Conservation (phyloP, 2,329 filamentous ascomycete genomes). For the Fusarium poae region DNA sequence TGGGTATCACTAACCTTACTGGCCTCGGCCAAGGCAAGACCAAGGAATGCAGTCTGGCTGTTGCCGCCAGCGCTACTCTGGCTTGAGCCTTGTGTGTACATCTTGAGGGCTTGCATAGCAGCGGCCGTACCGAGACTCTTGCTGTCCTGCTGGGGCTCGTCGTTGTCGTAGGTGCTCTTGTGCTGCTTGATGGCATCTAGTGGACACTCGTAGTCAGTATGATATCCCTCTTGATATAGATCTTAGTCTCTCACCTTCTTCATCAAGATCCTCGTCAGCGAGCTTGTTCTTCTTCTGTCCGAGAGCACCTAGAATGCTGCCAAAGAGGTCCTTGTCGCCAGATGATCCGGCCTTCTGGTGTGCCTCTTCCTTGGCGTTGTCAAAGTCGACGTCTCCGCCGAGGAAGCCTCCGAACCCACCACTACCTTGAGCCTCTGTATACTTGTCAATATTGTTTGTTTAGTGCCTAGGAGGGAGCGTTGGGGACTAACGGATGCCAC, state of each 20-base stretch:
- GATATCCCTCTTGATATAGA: no score
- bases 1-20: constrained; percentile 69
- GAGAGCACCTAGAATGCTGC: constrained; percentile 61
- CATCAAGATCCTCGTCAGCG: constrained; percentile 62
- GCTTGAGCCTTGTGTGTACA: constrained; percentile 73
- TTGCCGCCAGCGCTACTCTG: constrained; percentile 56
- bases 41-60: constrained; percentile 84
- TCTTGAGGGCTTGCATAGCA: constrained; percentile 84
- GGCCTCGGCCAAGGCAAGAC: constrained; percentile 88
- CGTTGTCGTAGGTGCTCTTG: constrained; percentile 76
- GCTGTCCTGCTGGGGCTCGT: constrained; percentile 62
- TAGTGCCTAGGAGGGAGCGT: not conserved
- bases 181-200: constrained; percentile 79
- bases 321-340: constrained; percentile 64
- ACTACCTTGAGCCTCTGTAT: constrained; percentile 54
- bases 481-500: constrained; percentile 49
- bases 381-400: constrained; percentile 62
- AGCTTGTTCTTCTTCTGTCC: constrained; percentile 64
- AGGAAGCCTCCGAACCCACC: constrained; percentile 56
- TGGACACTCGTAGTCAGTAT: not conserved
- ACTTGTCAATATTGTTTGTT: constrained; percentile 17
- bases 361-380: constrained; percentile 63
- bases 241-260: constrained; percentile 58
- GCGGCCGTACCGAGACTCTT: constrained; percentile 76
- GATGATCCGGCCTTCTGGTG: constrained; percentile 61